Evolutionary conservation across 1,139 yeast species (phyloP).

Genomic region (Debaryomyces psychrophilus): DNA sequence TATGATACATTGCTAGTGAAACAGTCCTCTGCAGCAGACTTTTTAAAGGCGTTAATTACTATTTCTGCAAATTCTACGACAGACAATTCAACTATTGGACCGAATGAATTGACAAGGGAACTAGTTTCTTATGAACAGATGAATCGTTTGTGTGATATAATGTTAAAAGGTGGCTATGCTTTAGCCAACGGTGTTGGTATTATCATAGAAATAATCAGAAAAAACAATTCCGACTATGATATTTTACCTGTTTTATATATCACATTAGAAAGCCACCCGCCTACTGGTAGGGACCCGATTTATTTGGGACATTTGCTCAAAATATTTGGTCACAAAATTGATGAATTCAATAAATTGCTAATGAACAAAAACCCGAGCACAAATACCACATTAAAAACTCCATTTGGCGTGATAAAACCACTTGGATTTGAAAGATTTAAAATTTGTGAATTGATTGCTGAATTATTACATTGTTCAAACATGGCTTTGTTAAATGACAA

Average conservation of each 20-base stretch:
- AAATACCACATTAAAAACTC: slow-evolving; percentile 52
- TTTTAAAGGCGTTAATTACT: slow-evolving; percentile 51
- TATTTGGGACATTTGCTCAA: slow-evolving; percentile 85
- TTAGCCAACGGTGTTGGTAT: slow-evolving; percentile 96
- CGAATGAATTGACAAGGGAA: slow-evolving; percentile 91
- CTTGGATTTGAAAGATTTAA: slow-evolving; percentile 94
- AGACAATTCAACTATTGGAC: slow-evolving; percentile 89
- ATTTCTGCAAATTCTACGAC: slow-evolving; percentile 74
- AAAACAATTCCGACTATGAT: slow-evolving; percentile 95
- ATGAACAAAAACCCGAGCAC: slow-evolving; percentile 30
- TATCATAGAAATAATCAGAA: slow-evolving; percentile 90
- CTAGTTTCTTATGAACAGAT: slow-evolving; percentile 73
- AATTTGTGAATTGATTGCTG: slow-evolving; percentile 93
- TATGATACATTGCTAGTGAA: slow-evolving; percentile 50
- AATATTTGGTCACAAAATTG: slow-evolving; percentile 76
- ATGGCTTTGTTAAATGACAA: slow-evolving; percentile 92
- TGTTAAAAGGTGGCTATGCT: slow-evolving; percentile 91
- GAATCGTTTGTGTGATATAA: slow-evolving; percentile 69
- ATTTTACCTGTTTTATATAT: slow-evolving; percentile 84
- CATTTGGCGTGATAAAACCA: slow-evolving; percentile 68
- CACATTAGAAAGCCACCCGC: slow-evolving; percentile 90
- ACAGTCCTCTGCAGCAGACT: slow-evolving; percentile 53
- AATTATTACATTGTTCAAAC: slow-evolving; percentile 91
- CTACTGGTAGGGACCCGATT: slow-evolving; percentile 92
- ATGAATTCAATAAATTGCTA: slow-evolving; percentile 55